A percentile compares a stretch with the other conserved stretches of the same genome.
These are phyloP conservation scores for Boletus tylopilopsis DNA, from an alignment of 768 basidiomycete genomes.

Conservation along the genomic window DNA sequence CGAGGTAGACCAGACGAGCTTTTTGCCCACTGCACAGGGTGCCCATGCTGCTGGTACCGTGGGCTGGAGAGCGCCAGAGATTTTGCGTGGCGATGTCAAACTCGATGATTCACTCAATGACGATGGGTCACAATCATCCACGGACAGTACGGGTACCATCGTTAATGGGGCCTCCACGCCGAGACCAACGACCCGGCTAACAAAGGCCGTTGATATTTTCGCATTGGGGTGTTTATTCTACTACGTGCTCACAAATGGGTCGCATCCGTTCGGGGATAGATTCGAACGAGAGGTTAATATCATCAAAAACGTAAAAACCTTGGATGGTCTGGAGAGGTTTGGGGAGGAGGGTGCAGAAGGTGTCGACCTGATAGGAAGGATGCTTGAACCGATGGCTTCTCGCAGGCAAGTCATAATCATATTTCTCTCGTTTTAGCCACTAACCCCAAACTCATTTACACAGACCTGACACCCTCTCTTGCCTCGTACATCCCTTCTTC, in stretches of 20 bases:
- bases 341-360: conserved; percentile 96
- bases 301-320: conserved; percentile 68
- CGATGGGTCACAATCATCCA: conserved; percentile 63
- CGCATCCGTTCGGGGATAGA: conserved; percentile 91
- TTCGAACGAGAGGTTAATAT: conserved; percentile 96
- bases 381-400: conserved; percentile 76
- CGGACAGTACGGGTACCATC: conserved; percentile 57
- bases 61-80: conserved; percentile 98
- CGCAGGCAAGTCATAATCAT: conserved; percentile 54
- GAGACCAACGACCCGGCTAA: conserved; percentile 59
- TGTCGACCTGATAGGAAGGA: conserved; percentile 67
- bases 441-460: neutral
- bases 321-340: conserved; percentile 71
- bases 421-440: neutral
- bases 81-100: conserved; percentile 89
- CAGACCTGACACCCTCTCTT: conserved; percentile 87
- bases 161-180: conserved; percentile 22
- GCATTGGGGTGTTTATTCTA: conserved; percentile 95
- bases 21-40: conserved; percentile 88
- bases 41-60: conserved; percentile 89
- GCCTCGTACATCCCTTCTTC: conserved; percentile 92
- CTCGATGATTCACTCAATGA: conserved; percentile 70
- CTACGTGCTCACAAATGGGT: conserved; percentile 84
- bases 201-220: conserved; percentile 96
- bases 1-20: conserved; percentile 94